Evolutionary conservation across 768 basidiomycete species (phyloP), one percentile per base, ranked within the genome.

Genomic region (Russula vinacea): DNA sequence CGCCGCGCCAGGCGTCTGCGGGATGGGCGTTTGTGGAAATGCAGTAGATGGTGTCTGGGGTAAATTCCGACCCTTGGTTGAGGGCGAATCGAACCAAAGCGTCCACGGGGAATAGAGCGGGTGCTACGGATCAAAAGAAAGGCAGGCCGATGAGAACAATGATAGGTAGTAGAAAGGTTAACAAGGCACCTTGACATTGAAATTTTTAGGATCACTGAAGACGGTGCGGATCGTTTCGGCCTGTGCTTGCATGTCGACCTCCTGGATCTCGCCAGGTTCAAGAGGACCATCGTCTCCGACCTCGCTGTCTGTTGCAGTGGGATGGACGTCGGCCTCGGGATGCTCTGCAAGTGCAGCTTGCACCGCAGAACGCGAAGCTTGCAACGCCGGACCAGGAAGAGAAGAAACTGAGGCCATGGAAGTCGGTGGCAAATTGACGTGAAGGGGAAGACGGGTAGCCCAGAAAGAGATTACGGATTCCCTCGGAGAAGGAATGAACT

Each of bases 21-120:
- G 83, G 65, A 84, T 19, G 62, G 92, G 88, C 0, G 89, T 90
- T 74, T 85, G 87, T 10, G 89, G 89, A 68, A 90, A 86, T 47
- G 89, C 87, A 65, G 89, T 82, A 50, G 88, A 74, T 61, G 90
- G 90, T 24, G 90, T 92, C 76, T 92, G 90, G 24, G 90, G 90
- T 54, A 92, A 79, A 77, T 92, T 92, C 59, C 94, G 87, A 61
- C 88, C 88, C 77, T 98, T 98, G 37, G 92, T 93, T 50, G 86
- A 83, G 0, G 92, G 92, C 40, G 95, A 96, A 74, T 98, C 96
- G 74, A 98, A 99, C 94, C 94, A 98, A 33, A 99, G 86, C 8
- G 94, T 98, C 95, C 95, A 97, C 10, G 90, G 81, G 33, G 94
- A 94, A 76, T 86, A 96, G 50, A 98, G 84, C 14, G 94, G 94